Conservation (phyloP, 441 rosid genomes). For the Metrosideros polymorpha region DNA sequence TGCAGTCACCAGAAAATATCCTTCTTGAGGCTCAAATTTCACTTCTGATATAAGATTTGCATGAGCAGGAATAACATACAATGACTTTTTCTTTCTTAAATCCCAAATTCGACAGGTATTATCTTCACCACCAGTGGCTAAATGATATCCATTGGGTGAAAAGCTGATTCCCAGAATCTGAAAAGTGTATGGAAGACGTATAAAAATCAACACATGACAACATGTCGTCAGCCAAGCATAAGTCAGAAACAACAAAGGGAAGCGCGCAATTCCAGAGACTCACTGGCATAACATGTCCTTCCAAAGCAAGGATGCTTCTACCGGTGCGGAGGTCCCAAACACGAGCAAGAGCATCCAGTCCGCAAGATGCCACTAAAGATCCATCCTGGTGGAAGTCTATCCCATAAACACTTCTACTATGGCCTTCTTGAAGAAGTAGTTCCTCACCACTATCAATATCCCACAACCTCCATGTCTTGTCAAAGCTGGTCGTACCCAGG, state of each 20-base stretch:
- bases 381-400: conserved; percentile 92
- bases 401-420: conserved; percentile 85
- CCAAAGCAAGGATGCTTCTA: conserved; percentile 72
- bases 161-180: conserved; percentile 79
- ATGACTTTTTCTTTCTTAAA: conserved; percentile 72
- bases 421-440: conserved; percentile 93
- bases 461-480: conserved; percentile 97
- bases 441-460: conserved; percentile 71
- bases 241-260: neutral
- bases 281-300: conserved; percentile 94
- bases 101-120: conserved; percentile 95
- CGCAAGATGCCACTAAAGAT: conserved; percentile 84
- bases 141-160: conserved; percentile 92
- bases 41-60: conserved; percentile 83
- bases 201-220: neutral
- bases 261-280: neutral
- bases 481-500: conserved; percentile 85
- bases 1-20: conserved; percentile 77
- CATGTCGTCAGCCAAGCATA: neutral
- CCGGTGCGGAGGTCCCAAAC: conserved; percentile 99
- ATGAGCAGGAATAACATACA: conserved; percentile 83
- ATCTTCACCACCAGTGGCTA: conserved; percentile 92
- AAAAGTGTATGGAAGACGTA: conserved; percentile 6
- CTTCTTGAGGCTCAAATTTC: conserved; percentile 94
- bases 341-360: conserved; percentile 79